A percentile compares a stretch with the other conserved stretches of the same genome.
These are phyloP conservation scores for Serendipita sp. DNA, from an alignment of 768 basidiomycete genomes.

Conservation along the genomic window DNA sequence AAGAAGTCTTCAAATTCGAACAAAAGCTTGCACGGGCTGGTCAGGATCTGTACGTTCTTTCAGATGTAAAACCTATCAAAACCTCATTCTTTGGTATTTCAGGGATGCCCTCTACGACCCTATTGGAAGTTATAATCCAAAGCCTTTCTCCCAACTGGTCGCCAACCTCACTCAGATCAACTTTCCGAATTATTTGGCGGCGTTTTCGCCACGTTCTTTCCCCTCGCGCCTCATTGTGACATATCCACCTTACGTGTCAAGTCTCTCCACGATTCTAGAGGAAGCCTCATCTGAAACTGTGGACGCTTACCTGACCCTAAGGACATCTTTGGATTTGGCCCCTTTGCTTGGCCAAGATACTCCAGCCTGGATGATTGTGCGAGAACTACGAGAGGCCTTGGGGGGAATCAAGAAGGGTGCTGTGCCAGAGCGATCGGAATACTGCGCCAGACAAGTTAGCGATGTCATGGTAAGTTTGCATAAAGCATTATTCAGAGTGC, in stretches of 20 bases:
- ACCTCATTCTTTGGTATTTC: slow-evolving; percentile 8
- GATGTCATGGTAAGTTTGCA: slow-evolving; percentile 51
- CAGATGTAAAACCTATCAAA: background rate
- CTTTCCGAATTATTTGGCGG: slow-evolving; percentile 73
- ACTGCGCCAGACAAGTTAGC: slow-evolving; percentile 63
- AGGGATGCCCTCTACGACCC: slow-evolving; percentile 67
- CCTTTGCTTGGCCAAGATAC: slow-evolving; percentile 59
- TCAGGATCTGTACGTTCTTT: slow-evolving; percentile 50
- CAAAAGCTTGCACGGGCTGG: slow-evolving; percentile 58
- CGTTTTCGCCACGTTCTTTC: slow-evolving; percentile 64
- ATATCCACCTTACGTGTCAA: slow-evolving; percentile 57
- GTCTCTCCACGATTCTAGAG: slow-evolving; percentile 53
- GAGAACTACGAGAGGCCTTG: slow-evolving; percentile 53
- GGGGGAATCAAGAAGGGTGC: slow-evolving; percentile 79
- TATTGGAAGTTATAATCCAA: slow-evolving; percentile 77
- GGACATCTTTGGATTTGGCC: slow-evolving; percentile 52
- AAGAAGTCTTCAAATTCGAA: slow-evolving; percentile 65
- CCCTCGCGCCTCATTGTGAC: slow-evolving; percentile 65
- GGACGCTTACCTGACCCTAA: slow-evolving; percentile 77
- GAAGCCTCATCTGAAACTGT: slow-evolving; percentile 52
- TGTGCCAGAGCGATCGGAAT: slow-evolving; percentile 66
- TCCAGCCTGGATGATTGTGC: slow-evolving; percentile 61
- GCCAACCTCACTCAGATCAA: slow-evolving; percentile 57
- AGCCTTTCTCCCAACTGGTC: slow-evolving; percentile 51
- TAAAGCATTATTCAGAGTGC: background rate